Conservation (phyloP, 805 yeast species). For the Nakazawaea peltata region DNA sequence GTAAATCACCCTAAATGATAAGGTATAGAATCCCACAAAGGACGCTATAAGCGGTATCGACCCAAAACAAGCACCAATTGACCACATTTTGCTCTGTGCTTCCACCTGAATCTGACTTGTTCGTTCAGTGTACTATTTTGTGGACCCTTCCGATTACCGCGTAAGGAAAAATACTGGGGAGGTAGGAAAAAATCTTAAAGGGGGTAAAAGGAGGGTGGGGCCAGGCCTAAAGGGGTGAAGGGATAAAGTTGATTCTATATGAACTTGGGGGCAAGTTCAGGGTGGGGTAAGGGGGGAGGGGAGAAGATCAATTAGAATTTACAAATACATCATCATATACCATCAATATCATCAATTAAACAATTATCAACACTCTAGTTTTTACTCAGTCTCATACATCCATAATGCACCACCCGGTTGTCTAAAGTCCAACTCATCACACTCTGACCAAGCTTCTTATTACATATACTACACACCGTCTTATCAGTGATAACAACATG, state of each 20-base stretch:
- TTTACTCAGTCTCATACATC: slow-evolving; percentile 37
- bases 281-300: too few relatives aligned
- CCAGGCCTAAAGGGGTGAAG: too few relatives aligned
- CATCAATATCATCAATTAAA: too few relatives aligned
- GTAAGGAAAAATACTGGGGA: not conserved
- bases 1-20: slow-evolving; percentile 8
- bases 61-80: slow-evolving; percentile 10
- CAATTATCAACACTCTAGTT: too few relatives aligned
- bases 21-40: slow-evolving; percentile 2
- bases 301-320: too few relatives aligned
- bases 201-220: not conserved
- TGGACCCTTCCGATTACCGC: too few relatives aligned
- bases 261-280: too few relatives aligned
- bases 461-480: slow-evolving; percentile 51
- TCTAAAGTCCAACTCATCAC: slow-evolving; percentile 43
- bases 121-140: too few relatives aligned
- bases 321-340: too few relatives aligned
- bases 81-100: not conserved
- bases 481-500: slow-evolving; percentile 32
- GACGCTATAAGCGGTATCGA: slow-evolving; percentile 11
- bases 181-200: not conserved
- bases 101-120: not conserved
- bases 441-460: slow-evolving; percentile 44
- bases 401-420: slow-evolving; percentile 45
- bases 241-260: too few relatives aligned